Percentiles rank a stretch among this genome's conserved stretches.
phyloP scores from a whole-genome alignment of 805 yeast genomes.

The Candida incommunis region DNA sequence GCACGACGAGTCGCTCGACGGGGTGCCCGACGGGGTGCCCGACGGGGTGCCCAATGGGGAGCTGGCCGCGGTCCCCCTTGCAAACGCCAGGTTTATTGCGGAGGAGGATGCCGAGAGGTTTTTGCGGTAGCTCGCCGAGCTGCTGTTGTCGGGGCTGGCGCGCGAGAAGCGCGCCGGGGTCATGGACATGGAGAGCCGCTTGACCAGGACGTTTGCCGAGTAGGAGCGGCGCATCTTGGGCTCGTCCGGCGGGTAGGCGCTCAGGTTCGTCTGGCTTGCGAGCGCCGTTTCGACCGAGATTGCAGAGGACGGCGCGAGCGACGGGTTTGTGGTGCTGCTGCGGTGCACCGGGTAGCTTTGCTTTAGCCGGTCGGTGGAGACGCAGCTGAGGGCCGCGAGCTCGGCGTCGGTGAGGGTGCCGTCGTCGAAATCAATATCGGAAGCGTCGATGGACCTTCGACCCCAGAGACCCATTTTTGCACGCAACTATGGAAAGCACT shows the following conservation, averaged over 20 bases:
- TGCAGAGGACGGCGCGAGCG: background rate
- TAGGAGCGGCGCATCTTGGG: background rate
- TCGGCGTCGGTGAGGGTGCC: background rate
- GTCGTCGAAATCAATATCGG: background rate
- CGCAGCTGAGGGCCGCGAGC: background rate
- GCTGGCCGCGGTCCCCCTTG: background rate
- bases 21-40: too few relatives aligned
- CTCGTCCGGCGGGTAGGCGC: background rate
- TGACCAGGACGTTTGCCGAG: background rate
- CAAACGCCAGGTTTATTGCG: background rate
- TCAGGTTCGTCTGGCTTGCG: background rate
- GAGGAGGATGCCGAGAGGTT: background rate
- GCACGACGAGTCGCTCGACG: background rate
- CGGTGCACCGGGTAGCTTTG: background rate
- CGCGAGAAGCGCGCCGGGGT: background rate
- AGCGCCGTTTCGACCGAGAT: background rate
- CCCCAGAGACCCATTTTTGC: background rate
- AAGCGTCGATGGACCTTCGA: background rate
- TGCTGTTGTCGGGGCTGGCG: too few relatives aligned
- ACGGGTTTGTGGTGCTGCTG: background rate
- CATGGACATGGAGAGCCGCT: background rate
- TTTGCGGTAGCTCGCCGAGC: too few relatives aligned
- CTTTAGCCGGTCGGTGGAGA: background rate
- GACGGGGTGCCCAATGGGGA: too few relatives aligned
- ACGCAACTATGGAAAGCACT: too few relatives aligned